A percentile compares a stretch with the other conserved stretches of the same genome.
phyloP scores from a whole-genome alignment of 148 eudicot species.

The Mesembryanthemum crystallinum region DNA sequence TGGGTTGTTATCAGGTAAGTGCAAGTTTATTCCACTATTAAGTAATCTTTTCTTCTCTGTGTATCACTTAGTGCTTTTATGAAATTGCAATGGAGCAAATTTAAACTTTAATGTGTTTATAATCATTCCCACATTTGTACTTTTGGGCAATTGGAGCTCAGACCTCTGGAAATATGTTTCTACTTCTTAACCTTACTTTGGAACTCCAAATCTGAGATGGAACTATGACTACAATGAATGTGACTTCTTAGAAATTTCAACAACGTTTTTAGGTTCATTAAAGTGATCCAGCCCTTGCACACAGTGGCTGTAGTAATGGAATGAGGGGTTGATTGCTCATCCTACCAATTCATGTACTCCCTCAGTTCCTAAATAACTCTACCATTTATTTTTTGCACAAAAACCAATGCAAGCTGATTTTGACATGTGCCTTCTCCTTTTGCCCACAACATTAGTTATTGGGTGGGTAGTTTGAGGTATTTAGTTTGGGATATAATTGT shows the following conservation, averaged over 20 bases:
- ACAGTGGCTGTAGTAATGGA: not conserved
- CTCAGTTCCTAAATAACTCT: no score
- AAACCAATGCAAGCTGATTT: no score
- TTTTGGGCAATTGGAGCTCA: not conserved
- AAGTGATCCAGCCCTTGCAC: not conserved
- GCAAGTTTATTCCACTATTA: constrained; percentile 6
- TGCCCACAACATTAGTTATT: no score
- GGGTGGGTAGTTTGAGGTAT: no score
- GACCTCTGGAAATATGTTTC: not conserved
- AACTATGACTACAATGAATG: not conserved
- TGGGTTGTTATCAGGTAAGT: constrained; percentile 93
- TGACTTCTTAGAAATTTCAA: not conserved
- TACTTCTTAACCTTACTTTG: not conserved
- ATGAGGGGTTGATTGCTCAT: not conserved
- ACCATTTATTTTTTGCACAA: no score
- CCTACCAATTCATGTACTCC: not conserved
- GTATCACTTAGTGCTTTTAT: not conserved
- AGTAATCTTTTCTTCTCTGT: not conserved
- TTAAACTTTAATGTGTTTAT: not conserved
- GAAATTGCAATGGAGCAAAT: not conserved
- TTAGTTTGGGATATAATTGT: no score
- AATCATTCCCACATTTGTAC: no score
- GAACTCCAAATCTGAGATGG: not conserved
- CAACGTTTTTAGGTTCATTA: not conserved
- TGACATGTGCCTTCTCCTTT: no score